Conservation (phyloP, 2,329 filamentous ascomycete species). For the Beauveria asiatica region DNA sequence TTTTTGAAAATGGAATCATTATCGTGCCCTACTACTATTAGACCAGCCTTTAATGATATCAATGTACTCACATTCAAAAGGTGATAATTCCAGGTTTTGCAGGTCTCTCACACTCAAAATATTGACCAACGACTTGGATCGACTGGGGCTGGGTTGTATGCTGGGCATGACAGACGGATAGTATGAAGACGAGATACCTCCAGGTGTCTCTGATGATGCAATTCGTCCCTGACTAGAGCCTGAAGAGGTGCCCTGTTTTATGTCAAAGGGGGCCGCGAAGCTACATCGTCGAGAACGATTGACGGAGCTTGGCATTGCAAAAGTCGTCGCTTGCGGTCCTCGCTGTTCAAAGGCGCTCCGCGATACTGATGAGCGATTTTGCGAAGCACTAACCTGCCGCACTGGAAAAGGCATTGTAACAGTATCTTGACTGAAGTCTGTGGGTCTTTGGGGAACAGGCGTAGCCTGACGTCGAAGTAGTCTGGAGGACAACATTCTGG, state of each 20-base stretch:
- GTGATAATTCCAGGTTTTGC: conserved; percentile 26
- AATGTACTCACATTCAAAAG: conserved; percentile 24
- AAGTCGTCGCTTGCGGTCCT: background rate
- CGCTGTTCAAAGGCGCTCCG: background rate
- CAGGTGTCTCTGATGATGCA: conserved; percentile 13
- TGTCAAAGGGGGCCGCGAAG: background rate
- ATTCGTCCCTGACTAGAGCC: background rate
- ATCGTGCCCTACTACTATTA: conserved; percentile 17
- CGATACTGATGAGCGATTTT: background rate
- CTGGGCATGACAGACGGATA: conserved; percentile 27
- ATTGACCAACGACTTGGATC: conserved; percentile 20
- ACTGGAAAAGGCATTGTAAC: background rate
- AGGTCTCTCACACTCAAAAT: conserved; percentile 24
- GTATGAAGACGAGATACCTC: conserved; percentile 22
- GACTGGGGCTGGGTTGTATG: conserved; percentile 24
- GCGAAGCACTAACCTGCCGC: background rate
- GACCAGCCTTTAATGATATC: background rate
- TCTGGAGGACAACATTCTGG: background rate
- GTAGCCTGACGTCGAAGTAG: background rate
- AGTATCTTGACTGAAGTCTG: background rate
- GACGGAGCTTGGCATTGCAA: background rate
- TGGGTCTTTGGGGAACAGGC: background rate
- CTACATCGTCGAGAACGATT: background rate
- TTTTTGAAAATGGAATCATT: conserved; percentile 14
- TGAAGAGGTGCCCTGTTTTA: background rate